phyloP scores from a whole-genome alignment of 2,329 filamentous ascomycete genomes.

The Aspergillus sp. region DNA sequence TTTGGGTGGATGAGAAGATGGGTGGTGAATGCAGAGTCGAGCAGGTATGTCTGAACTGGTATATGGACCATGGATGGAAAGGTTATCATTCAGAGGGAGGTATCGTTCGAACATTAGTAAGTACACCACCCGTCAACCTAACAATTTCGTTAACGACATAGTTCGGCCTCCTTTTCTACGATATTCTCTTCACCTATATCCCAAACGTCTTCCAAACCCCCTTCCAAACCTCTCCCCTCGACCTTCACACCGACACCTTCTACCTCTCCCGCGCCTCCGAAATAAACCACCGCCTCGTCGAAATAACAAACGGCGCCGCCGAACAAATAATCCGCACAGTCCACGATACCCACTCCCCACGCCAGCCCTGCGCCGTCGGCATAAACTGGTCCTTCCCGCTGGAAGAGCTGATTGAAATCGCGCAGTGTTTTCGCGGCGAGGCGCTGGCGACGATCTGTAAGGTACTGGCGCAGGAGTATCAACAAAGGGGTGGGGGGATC shows the following conservation, averaged over 20 bases:
- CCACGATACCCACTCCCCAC: constrained; percentile 61
- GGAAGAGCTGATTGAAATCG: constrained; percentile 72
- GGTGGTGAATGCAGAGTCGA: constrained; percentile 77
- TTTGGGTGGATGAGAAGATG: constrained; percentile 77
- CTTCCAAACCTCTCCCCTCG: constrained; percentile 88
- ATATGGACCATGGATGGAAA: constrained; percentile 79
- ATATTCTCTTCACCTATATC: constrained; percentile 85
- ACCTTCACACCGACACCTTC: constrained; percentile 89
- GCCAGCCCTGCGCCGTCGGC: constrained; percentile 78
- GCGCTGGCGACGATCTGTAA: constrained; percentile 81
- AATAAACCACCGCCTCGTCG: constrained; percentile 78
- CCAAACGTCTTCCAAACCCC: constrained; percentile 96
- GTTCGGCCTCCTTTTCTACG: constrained; percentile 84
- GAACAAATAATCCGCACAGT: constrained; percentile 60
- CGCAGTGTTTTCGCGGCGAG: constrained; percentile 67
- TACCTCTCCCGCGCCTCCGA: constrained; percentile 78
- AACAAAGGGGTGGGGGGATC: constrained; percentile 74
- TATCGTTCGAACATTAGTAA: constrained; percentile 72
- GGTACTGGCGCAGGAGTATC: constrained; percentile 93
- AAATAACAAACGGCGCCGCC: constrained; percentile 78
- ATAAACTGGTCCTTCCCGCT: constrained; percentile 84
- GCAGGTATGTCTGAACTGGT: constrained; percentile 85
- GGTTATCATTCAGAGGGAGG: constrained; percentile 91
- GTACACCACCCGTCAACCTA: constrained; percentile 1
- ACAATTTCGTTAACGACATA: constrained; percentile 6